These are phyloP conservation scores for Microbotryum silenes-acaulis DNA, from an alignment of 1,284 basidiomycete genomes.

Conservation along the genomic window DNA sequence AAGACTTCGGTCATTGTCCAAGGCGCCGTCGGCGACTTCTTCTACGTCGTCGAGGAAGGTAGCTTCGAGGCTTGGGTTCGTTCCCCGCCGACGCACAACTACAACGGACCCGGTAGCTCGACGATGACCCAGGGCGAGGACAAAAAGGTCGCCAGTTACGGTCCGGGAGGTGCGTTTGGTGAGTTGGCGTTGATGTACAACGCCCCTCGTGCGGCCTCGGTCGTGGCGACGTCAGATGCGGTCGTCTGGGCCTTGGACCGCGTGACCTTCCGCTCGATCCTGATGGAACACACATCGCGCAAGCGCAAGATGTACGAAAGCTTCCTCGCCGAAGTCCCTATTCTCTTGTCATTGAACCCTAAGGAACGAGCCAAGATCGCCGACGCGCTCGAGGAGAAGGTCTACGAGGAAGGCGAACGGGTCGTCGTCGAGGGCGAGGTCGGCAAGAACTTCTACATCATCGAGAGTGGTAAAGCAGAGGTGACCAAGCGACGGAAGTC, in stretches of 20 bases:
- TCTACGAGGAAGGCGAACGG: constrained; percentile 72
- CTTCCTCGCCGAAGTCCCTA: constrained; percentile 83
- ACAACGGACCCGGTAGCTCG: constrained; percentile 30
- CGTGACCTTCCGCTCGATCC: constrained; percentile 97
- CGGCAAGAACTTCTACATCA: constrained; percentile 94
- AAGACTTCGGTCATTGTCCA: constrained; percentile 88
- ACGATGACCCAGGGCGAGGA: constrained; percentile 44
- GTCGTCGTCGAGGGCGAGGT: constrained; percentile 88
- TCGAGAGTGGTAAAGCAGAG: constrained; percentile 83
- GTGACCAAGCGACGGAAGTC: constrained; percentile 65
- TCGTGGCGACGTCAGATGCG: constrained; percentile 69
- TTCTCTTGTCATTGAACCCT: constrained; percentile 75
- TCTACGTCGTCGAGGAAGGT: constrained; percentile 93
- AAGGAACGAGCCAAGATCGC: constrained; percentile 93
- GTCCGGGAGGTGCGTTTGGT: constrained; percentile 81
- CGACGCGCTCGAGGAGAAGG: constrained; percentile 79
- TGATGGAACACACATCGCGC: constrained; percentile 66
- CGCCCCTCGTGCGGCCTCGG: constrained; percentile 88
- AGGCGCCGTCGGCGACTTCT: constrained; percentile 93
- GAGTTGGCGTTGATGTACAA: constrained; percentile 98
- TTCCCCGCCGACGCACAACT: constrained; percentile 27
- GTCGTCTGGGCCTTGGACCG: constrained; percentile 93
- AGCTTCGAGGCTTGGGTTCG: constrained; percentile 76
- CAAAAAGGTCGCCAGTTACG: constrained; percentile 75
- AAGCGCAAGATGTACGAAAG: constrained; percentile 91